Evolutionary conservation across 257 asterid species (phyloP).

Genomic region (Solanum chiquidenum): DNA sequence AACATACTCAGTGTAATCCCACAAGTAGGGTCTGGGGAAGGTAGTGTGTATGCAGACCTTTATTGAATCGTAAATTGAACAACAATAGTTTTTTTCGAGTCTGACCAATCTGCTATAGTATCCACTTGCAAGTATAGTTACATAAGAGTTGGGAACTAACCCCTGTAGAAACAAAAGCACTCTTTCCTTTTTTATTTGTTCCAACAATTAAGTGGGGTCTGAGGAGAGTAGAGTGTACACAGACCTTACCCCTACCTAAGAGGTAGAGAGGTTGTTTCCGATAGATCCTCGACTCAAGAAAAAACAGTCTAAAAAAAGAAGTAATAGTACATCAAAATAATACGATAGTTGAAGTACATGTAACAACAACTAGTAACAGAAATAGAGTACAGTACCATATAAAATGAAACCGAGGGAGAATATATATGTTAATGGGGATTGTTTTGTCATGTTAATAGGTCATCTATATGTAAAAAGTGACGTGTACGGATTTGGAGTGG

Average conservation of each 20-base stretch:
- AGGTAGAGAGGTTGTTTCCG: not conserved
- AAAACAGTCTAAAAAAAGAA: not conserved
- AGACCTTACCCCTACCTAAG: not conserved
- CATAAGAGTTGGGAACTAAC: not conserved
- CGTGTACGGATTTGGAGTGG: conserved; percentile 14
- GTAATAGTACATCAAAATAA: not conserved
- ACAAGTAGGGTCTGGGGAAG: not conserved
- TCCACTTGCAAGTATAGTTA: not conserved
- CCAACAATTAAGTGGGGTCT: not conserved
- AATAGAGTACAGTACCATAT: not conserved
- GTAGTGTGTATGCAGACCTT: not conserved
- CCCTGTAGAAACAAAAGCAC: not conserved
- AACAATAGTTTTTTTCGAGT: not conserved
- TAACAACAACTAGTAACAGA: not conserved
- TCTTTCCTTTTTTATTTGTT: not conserved
- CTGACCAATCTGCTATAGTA: not conserved
- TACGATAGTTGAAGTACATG: not conserved
- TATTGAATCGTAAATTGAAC: not conserved
- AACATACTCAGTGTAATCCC: not conserved
- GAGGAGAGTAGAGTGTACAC: not conserved
- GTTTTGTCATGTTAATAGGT: not conserved
- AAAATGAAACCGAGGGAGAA: not conserved
- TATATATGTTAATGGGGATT: not conserved
- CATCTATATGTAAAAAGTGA: conserved; percentile 16
- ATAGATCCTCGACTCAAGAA: not conserved